phyloP scores from a whole-genome alignment of 306 rosid genomes.

The Lablab purpureus region DNA sequence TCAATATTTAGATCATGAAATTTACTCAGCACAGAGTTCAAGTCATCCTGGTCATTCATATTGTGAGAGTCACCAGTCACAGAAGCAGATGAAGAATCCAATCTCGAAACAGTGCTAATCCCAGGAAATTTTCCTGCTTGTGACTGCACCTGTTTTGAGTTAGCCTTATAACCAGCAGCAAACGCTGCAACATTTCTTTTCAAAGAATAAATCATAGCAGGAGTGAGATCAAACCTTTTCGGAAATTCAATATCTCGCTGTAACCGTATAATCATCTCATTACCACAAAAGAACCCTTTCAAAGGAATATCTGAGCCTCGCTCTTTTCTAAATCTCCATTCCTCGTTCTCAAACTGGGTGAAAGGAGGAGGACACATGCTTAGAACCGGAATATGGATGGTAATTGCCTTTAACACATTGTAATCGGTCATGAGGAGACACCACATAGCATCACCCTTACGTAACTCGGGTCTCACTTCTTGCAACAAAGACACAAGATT shows the following conservation, averaged over 20 bases:
- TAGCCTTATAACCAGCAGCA: conserved; percentile 78
- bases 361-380: conserved; percentile 33
- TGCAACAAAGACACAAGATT: conserved; percentile 74
- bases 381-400: conserved; percentile 62
- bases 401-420: conserved; percentile 71
- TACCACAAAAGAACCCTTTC: conserved; percentile 50
- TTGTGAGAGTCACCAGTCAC: conserved; percentile 53
- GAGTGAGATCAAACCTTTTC: conserved; percentile 71
- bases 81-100: conserved; percentile 37
- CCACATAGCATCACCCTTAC: conserved; percentile 86
- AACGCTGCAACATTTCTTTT: conserved; percentile 74
- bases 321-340: neutral
- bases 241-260: conserved; percentile 77
- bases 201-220: conserved; percentile 69
- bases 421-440: conserved; percentile 81
- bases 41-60: conserved; percentile 60
- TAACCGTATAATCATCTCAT: conserved; percentile 53
- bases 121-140: conserved; percentile 27
- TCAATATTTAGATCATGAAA: conserved; percentile 70
- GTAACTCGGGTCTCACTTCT: conserved; percentile 69
- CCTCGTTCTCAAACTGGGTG: conserved; percentile 40
- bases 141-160: conserved; percentile 56
- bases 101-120: conserved; percentile 15
- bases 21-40: conserved; percentile 70
- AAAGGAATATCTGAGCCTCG: conserved; percentile 49